Base-by-base conservation (phyloP, 164 flowering plant genomes). In the Tetracentron sinense region DNA sequence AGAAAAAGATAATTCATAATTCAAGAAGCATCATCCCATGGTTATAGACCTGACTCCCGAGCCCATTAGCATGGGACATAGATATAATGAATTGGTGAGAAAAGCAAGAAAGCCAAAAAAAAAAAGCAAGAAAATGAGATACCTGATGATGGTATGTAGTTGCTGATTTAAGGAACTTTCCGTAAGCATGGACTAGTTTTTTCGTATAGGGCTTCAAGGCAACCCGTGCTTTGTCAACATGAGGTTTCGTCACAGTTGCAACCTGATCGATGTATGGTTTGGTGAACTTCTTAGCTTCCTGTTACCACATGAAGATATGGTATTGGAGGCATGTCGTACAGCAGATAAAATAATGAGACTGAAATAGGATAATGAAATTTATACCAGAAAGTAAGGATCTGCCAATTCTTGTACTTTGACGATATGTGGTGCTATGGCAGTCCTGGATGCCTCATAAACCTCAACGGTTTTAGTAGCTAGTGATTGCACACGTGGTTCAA, bases 361-460 rank as follows among this genome's bases (percentile, higher is more conserved):
- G 11, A 0, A 17, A 2, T 12, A 56, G 48, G 17, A 58, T 22
- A 23, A 31, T 20, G n/a, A 60, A 30, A 28, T 23, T n/a, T n/a
- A 49, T 78, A 89, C 98, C 97, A 87, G 85, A 68, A 64, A 81
- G 67, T 91, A 85, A 44, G 99, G 97, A 78, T 80, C 80, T 19
- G 77, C 79, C 65, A 81, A 16, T 69, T 91, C 84, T 63, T 80
- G 89, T 2, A 66, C 85, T 78, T 74, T 86, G 64, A 77, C 60
- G n/a, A 88, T 27, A 52, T 86, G 95, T 22, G 97, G 96, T 64
- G 75, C 73, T 30, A 87, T 52, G 27, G 83, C 54, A 44, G 30
- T 68, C 75, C 84, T 91, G 21, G 93, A 83, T 48, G 77, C 35
- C 72, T 85, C 87, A 72, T 82, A 95, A 65, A 75, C 71, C 79